Evolutionary conservation across 129 eudicot genomes (phyloP).

Genomic region (Rutidosis leptorrhynchoides): DNA sequence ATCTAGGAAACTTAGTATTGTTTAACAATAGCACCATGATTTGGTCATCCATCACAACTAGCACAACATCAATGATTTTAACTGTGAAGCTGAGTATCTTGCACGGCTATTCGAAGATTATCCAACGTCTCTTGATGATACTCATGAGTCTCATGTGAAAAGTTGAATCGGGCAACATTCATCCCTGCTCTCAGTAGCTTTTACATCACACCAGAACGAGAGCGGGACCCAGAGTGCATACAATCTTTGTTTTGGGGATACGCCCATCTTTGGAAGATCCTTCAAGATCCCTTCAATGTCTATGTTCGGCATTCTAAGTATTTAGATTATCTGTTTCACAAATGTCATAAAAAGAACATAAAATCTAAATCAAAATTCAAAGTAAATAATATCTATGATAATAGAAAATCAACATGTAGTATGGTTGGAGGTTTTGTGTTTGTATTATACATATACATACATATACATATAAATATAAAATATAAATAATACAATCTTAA

Average conservation of each 20-base stretch:
- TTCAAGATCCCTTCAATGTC: slow-evolving; percentile 84
- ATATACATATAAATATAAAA: too few relatives aligned
- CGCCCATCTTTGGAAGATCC: slow-evolving; percentile 66
- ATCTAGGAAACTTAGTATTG: too few relatives aligned
- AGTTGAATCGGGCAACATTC: slow-evolving; percentile 88
- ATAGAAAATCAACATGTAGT: neutral
- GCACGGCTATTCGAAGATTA: slow-evolving; percentile 68
- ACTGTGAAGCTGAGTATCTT: slow-evolving; percentile 67
- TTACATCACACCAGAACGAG: slow-evolving; percentile 73
- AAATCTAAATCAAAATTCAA: slow-evolving; percentile 8
- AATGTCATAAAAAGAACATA: slow-evolving; percentile 8
- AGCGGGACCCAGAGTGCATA: slow-evolving; percentile 86
- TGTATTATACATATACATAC: too few relatives aligned
- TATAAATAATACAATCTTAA: too few relatives aligned
- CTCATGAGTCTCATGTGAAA: slow-evolving; percentile 88
- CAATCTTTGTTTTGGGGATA: slow-evolving; percentile 79
- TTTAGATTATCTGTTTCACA: slow-evolving; percentile 25
- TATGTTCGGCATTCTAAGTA: slow-evolving; percentile 59
- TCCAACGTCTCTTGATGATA: slow-evolving; percentile 85
- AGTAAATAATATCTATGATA: neutral
- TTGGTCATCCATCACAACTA: too few relatives aligned
- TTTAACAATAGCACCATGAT: too few relatives aligned
- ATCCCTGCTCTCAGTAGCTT: slow-evolving; percentile 87
- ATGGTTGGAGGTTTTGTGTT: too few relatives aligned
- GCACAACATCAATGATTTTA: too few relatives aligned